Percentiles rank a stretch among this genome's conserved stretches.
These are phyloP conservation scores for Candida piceae DNA, from an alignment of 805 yeast genomes.

Conservation along the genomic window DNA sequence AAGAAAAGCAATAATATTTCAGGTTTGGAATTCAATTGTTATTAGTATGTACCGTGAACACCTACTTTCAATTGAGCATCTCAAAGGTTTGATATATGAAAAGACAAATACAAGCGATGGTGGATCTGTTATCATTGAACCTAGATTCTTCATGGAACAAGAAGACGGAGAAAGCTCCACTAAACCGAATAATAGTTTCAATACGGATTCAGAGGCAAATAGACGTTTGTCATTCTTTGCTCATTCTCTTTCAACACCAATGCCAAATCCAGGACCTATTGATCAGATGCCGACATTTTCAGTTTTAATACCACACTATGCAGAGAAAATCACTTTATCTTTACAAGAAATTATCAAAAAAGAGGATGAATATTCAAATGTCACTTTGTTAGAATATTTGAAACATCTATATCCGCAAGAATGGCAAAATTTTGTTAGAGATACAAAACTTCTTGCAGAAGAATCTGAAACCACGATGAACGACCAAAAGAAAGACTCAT, in stretches of 20 bases:
- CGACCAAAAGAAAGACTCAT: constrained; percentile 11
- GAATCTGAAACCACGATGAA: constrained; percentile 26
- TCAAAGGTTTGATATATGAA: constrained; percentile 58
- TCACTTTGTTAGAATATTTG: constrained; percentile 50
- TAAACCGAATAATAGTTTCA: constrained; percentile 48
- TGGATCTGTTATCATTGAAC: constrained; percentile 52
- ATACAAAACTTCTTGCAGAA: constrained; percentile 49
- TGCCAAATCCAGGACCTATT: constrained; percentile 65
- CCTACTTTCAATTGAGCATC: constrained; percentile 66
- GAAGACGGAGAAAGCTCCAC: constrained; percentile 55
- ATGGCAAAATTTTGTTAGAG: constrained; percentile 54
- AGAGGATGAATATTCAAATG: constrained; percentile 56
- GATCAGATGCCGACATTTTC: constrained; percentile 75
- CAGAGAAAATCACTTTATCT: constrained; percentile 73
- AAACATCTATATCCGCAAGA: constrained; percentile 52
- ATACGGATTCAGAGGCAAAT: constrained; percentile 68
- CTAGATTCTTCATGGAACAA: constrained; percentile 73
- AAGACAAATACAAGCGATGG: constrained; percentile 35
- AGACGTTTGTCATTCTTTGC: constrained; percentile 86
- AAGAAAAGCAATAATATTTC: constrained; percentile 56
- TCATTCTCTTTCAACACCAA: constrained; percentile 81
- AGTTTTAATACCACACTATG: constrained; percentile 81
- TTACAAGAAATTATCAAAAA: constrained; percentile 76
- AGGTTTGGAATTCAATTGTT: constrained; percentile 80
- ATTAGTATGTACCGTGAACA: constrained; percentile 82